Evolutionary conservation across 2,329 filamentous ascomycete genomes (phyloP).

Genomic region (Fusarium sp.): DNA sequence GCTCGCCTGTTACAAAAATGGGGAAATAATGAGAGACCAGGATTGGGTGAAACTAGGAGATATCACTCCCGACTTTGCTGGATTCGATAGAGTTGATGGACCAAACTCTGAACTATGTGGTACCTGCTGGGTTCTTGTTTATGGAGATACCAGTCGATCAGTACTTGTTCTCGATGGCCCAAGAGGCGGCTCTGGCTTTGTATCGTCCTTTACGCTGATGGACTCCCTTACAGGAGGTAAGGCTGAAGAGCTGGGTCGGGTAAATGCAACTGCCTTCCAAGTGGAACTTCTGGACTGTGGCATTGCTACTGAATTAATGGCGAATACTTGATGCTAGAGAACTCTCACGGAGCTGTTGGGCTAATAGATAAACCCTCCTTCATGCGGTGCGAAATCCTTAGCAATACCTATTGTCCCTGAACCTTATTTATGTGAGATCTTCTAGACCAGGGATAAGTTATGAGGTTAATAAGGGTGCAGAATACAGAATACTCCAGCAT

Average conservation of each 20-base stretch:
- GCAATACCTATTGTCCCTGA: too few species aligned
- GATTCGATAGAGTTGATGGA: background rate
- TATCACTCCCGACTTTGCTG: background rate
- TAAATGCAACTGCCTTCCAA: background rate
- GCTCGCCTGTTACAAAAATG: background rate
- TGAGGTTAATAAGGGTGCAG: too few species aligned
- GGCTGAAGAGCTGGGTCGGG: background rate
- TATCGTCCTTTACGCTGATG: background rate
- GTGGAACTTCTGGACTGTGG: background rate
- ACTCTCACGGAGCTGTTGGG: too few species aligned
- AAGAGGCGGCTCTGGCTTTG: background rate
- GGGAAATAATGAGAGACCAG: background rate
- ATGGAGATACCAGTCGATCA: background rate
- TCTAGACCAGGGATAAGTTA: too few species aligned
- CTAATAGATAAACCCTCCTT: too few species aligned
- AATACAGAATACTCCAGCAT: too few species aligned
- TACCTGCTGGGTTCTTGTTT: background rate
- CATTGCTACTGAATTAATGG: fast-evolving
- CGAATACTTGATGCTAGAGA: too few species aligned
- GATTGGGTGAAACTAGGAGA: background rate
- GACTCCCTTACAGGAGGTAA: background rate
- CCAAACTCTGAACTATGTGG: background rate
- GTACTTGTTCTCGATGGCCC: background rate
- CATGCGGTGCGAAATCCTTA: too few species aligned
- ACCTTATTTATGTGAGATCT: too few species aligned